Evolutionary conservation across 1,139 yeast genomes (phyloP).

Genomic region (Suzukiozyma palmioleophila): DNA sequence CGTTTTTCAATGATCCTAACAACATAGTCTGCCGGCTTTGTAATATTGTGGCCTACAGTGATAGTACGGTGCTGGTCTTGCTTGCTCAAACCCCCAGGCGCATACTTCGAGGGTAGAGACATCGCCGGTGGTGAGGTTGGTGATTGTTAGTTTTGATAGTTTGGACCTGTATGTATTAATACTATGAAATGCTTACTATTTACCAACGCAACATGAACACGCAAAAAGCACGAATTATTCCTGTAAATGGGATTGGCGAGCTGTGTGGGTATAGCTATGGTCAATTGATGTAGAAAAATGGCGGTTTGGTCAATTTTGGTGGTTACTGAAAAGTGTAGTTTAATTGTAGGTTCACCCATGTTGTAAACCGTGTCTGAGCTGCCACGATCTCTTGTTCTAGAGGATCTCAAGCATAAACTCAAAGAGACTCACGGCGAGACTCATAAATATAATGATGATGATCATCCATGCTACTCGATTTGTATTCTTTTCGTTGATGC

Average conservation of each 20-base stretch:
- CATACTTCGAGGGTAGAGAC: conserved; percentile 42
- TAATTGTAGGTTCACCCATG: too few relatives aligned
- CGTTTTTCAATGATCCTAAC: conserved; percentile 29
- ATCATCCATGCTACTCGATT: conserved; percentile 89
- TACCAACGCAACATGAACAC: not conserved
- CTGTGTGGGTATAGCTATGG: too few relatives aligned
- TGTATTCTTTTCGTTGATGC: conserved; percentile 89
- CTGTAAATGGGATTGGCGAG: too few relatives aligned
- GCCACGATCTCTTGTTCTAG: not conserved
- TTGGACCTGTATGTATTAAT: not conserved
- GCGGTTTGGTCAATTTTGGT: too few relatives aligned
- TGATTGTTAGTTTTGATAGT: not conserved
- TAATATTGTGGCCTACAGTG: conserved; percentile 25
- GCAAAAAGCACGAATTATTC: too few relatives aligned
- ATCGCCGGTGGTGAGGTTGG: conserved; percentile 3
- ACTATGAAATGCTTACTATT: not conserved
- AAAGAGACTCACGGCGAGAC: conserved; percentile 60
- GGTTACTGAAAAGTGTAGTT: too few relatives aligned
- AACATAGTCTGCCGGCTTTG: conserved; percentile 21
- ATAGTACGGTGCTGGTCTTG: conserved; percentile 26
- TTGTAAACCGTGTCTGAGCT: too few relatives aligned
- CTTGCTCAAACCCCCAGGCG: conserved; percentile 35
- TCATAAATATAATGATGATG: conserved; percentile 73
- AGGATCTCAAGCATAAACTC: conserved; percentile 36
- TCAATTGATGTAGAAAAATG: too few relatives aligned